Percentiles rank a stretch among this genome's conserved stretches.
Evolutionary conservation across 805 yeast genomes (phyloP).

Genomic region (Saitoella complicata): DNA sequence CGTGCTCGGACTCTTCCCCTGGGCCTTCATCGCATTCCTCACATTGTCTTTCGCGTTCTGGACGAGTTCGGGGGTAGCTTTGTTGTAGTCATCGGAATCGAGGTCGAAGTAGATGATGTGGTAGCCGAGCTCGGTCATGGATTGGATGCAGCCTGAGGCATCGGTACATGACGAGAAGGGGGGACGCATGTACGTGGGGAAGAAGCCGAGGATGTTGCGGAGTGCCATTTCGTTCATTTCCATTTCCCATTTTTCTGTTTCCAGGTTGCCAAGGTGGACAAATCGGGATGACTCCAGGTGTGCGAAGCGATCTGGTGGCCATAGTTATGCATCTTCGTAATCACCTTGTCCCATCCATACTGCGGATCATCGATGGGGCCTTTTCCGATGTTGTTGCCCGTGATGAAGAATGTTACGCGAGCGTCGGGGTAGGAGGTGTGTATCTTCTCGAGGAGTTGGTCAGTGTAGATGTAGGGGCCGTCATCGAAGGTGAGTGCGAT

Average conservation of each 20-base stretch:
- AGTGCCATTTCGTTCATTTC: constrained; percentile 10
- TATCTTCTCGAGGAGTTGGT: constrained; percentile 6
- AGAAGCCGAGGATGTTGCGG: constrained; percentile 5
- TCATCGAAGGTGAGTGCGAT: constrained; percentile 9
- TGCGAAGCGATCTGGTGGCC: constrained; percentile 11
- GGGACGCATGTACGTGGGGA: constrained; percentile 9
- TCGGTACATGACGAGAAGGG: constrained; percentile 7
- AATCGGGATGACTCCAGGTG: constrained; percentile 9
- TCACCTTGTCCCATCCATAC: constrained; percentile 4
- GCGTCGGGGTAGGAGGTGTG: constrained; percentile 1
- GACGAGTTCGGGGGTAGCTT: constrained; percentile 1
- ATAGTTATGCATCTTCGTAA: constrained; percentile 2
- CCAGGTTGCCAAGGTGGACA: constrained; percentile 1
- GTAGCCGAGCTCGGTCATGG: constrained; percentile 7
- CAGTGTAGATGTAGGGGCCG: constrained; percentile 8
- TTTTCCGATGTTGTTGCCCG: constrained; percentile 9
- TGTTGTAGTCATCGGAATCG: constrained; percentile 9
- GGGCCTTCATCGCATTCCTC: neutral
- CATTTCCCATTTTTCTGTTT: constrained; percentile 4
- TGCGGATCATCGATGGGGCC: constrained; percentile 6
- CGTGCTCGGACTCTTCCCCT: no score
- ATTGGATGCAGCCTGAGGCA: constrained; percentile 2
- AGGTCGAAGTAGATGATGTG: constrained; percentile 8
- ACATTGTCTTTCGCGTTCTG: constrained; percentile 8
- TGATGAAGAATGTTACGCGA: constrained; percentile 7